Conservation (phyloP, 768 basidiomycete genomes). For the Termitomyces sp. region DNA sequence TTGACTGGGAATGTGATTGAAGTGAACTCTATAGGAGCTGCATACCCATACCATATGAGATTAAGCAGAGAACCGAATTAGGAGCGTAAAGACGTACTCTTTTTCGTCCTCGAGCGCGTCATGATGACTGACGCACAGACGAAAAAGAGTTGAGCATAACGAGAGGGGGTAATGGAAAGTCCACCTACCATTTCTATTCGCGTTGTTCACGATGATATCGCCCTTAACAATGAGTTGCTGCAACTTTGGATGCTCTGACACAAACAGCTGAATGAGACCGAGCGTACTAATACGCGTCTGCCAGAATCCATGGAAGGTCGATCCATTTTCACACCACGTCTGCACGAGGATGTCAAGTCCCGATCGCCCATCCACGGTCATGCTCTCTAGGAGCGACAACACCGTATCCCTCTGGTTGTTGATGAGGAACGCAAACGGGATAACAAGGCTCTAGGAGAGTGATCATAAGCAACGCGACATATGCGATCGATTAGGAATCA, state of each 20-base stretch:
- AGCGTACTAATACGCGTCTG: constrained; percentile 80
- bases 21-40: constrained; percentile 85
- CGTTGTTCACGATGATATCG: constrained; percentile 79
- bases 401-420: constrained; percentile 81
- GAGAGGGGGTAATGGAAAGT: background rate
- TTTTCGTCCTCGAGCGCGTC: constrained; percentile 88
- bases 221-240: constrained; percentile 78
- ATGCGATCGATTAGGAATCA: constrained; percentile 18
- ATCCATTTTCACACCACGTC: constrained; percentile 92
- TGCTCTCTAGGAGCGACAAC: constrained; percentile 68
- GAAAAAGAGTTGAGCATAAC: constrained; percentile 17
- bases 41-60: background rate
- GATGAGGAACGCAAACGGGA: constrained; percentile 93
- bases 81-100: constrained; percentile 46
- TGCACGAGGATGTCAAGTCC: constrained; percentile 86
- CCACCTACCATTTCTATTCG: constrained; percentile 73
- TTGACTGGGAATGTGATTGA: constrained; percentile 87
- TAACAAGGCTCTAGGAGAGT: constrained; percentile 63
- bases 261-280: constrained; percentile 72
- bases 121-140: constrained; percentile 70
- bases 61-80: constrained; percentile 10
- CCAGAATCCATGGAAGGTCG: constrained; percentile 96
- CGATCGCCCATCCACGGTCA: constrained; percentile 49
- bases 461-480: background rate
- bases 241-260: constrained; percentile 58